These are phyloP conservation scores for Chernovozyma sophiae-reginae DNA, from an alignment of 1,139 yeast species.

Conservation along the genomic window DNA sequence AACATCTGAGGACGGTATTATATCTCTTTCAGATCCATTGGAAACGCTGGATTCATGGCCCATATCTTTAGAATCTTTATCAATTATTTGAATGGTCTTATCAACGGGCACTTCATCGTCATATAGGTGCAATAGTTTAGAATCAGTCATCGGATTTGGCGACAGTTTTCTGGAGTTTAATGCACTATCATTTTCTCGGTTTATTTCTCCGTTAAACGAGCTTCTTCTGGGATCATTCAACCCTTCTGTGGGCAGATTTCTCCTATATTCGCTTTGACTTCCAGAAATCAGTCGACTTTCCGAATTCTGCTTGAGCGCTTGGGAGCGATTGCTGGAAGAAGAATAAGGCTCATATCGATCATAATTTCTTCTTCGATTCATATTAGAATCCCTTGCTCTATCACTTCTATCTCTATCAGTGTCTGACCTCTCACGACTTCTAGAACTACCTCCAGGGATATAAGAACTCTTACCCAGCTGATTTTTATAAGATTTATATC, in stretches of 20 bases:
- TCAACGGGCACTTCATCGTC: constrained; percentile 2
- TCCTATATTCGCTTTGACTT: constrained; percentile 9
- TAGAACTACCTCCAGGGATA: background rate
- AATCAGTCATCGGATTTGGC: constrained; percentile 1
- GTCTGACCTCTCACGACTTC: constrained; percentile 1
- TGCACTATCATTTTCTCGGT: background rate
- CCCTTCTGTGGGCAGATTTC: constrained; percentile 5
- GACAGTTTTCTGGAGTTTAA: background rate
- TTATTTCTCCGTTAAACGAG: background rate
- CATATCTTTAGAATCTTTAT: no score
- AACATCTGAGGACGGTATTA: no score
- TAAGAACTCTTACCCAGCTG: constrained; percentile 2
- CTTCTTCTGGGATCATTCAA: background rate
- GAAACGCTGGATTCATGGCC: no score
- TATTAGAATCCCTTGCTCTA: background rate
- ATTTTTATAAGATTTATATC: background rate
- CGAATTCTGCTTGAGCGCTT: background rate
- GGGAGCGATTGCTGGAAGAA: background rate
- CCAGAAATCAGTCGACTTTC: background rate
- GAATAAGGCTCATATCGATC: constrained; percentile 1
- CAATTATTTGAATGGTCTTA: no score
- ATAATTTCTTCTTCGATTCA: constrained; percentile 1
- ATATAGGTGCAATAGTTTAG: constrained; percentile 5
- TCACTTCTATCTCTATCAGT: constrained; percentile 9
- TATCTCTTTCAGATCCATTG: no score